phyloP scores from a whole-genome alignment of 148 eudicot genomes.

The Limonium bicolor region DNA sequence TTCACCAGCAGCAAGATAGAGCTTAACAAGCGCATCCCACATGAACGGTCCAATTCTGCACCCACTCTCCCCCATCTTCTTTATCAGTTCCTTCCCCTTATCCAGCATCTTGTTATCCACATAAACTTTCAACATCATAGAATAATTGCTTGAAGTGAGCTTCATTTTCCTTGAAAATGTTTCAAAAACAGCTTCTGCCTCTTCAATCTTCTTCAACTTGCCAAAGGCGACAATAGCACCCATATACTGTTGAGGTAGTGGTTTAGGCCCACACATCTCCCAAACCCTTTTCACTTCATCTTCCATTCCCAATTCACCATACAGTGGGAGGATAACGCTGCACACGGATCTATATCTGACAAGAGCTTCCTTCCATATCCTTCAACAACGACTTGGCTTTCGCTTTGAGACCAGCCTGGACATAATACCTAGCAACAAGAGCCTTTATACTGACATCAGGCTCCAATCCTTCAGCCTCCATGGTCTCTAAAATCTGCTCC shows the following conservation, averaged over 20 bases:
- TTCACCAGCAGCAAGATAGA: slow-evolving; percentile 66
- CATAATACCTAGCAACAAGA: slow-evolving; percentile 51
- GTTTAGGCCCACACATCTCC: slow-evolving; percentile 30
- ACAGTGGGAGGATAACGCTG: slow-evolving; percentile 33
- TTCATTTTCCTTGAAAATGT: slow-evolving; percentile 19
- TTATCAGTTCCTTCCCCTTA: slow-evolving; percentile 66
- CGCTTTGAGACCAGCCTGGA: slow-evolving; percentile 33
- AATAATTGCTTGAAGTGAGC: slow-evolving; percentile 26
- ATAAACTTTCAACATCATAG: slow-evolving; percentile 41
- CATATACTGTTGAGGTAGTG: slow-evolving; percentile 25
- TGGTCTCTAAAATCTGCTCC: slow-evolving; percentile 70
- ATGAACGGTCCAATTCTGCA: slow-evolving; percentile 41
- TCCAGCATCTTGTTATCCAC: slow-evolving; percentile 56
- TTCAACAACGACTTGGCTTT: slow-evolving; percentile 48
- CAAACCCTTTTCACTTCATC: slow-evolving; percentile 70
- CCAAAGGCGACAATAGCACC: slow-evolving; percentile 75
- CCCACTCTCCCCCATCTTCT: slow-evolving; percentile 50
- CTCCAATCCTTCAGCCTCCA: slow-evolving; percentile 62
- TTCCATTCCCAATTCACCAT: slow-evolving; percentile 48
- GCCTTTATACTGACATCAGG: slow-evolving; percentile 19
- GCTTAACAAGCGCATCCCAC: slow-evolving; percentile 73
- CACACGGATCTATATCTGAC: slow-evolving; percentile 19
- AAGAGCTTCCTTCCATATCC: slow-evolving; percentile 50
- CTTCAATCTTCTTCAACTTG: slow-evolving; percentile 37
- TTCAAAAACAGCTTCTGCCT: slow-evolving; percentile 61